phyloP scores from a whole-genome alignment of 2,329 filamentous ascomycete species.

The Coniochaeta hoffmannii region DNA sequence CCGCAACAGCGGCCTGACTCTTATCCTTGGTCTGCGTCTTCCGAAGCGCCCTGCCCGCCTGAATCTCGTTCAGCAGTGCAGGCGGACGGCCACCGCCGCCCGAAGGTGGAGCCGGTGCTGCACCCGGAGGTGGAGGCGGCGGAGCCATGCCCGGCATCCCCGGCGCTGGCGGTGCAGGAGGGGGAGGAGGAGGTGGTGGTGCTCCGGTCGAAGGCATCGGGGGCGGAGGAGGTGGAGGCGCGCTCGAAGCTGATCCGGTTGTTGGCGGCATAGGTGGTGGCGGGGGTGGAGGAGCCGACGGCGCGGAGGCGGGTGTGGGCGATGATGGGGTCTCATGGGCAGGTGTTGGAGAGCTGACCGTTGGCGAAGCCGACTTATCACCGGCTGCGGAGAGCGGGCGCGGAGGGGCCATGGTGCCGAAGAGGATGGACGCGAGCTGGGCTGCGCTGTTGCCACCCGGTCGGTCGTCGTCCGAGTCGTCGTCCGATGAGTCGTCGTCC shows the following conservation, averaged over 20 bases:
- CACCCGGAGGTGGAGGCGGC: conserved; percentile 31
- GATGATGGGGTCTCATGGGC: conserved; percentile 31
- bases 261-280: conserved; percentile 18
- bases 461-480: conserved; percentile 70
- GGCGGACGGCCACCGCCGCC: conserved; percentile 40
- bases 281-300: conserved; percentile 19
- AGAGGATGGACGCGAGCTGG: conserved; percentile 87
- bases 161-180: conserved; percentile 26
- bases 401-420: conserved; percentile 93
- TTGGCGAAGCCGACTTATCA: conserved; percentile 46
- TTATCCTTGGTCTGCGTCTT: conserved; percentile 89
- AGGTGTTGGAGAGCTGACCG: conserved; percentile 29
- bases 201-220: conserved; percentile 27
- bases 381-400: conserved; percentile 79
- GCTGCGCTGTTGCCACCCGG: conserved; percentile 79
- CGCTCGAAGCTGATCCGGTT: conserved; percentile 13
- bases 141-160: conserved; percentile 36
- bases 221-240: conserved; percentile 29
- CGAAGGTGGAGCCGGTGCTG: conserved; percentile 27
- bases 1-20: conserved; percentile 64
- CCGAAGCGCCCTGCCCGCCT: conserved; percentile 68
- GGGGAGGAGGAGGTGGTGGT: conserved; percentile 25
- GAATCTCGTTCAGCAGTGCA: conserved; percentile 74
- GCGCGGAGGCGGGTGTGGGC: conserved; percentile 20
- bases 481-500: conserved; percentile 48